Conservation (phyloP, 2,329 filamentous ascomycete species). For the Sclerotinia glacialis region DNA sequence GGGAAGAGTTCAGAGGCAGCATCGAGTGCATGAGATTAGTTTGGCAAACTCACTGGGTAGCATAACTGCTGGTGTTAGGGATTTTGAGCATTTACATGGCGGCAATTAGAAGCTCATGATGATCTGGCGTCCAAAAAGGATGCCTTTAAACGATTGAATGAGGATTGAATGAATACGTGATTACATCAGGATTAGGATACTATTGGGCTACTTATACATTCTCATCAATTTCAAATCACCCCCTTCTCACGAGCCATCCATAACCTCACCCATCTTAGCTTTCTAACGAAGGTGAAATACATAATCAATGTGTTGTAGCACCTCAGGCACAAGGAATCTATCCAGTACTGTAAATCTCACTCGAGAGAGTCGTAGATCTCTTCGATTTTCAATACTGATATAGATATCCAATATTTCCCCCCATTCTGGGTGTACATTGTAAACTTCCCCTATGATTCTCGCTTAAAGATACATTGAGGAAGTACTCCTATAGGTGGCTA, state of each 20-base stretch:
- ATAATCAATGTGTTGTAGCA: background rate
- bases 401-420: background rate
- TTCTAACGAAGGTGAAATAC: background rate
- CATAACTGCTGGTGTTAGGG: conserved; percentile 5
- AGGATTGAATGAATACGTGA: background rate
- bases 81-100: conserved; percentile 10
- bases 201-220: background rate
- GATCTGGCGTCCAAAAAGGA: conserved; percentile 1
- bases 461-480: background rate
- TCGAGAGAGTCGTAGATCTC: background rate
- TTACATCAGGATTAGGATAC: background rate
- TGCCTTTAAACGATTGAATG: background rate
- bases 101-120: background rate
- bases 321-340: background rate
- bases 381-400: background rate
- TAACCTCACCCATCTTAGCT: background rate
- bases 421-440: no score
- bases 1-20: conserved; percentile 7
- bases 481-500: background rate
- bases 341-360: background rate
- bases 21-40: background rate
- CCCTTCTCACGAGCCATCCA: background rate
- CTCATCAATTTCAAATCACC: background rate
- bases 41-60: background rate
- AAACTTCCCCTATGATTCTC: background rate